Percentiles rank a stretch among this genome's conserved stretches.
phyloP scores from a whole-genome alignment of 2,329 filamentous ascomycete species.

The Fusarium sp. region DNA sequence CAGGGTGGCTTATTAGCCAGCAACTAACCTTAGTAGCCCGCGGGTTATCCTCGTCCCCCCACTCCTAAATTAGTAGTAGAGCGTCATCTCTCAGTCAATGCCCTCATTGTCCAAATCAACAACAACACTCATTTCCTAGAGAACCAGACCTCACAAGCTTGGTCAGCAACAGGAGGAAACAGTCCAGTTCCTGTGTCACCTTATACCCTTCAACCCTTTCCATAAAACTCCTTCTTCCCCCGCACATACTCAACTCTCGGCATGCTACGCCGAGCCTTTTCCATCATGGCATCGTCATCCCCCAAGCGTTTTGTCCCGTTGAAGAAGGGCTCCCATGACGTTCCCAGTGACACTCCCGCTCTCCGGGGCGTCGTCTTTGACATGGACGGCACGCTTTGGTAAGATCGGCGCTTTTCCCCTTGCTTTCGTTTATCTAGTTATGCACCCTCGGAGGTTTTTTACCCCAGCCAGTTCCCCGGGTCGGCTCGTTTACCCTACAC shows the following conservation, averaged over 20 bases:
- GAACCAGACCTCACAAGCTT: neutral
- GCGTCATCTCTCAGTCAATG: conserved; percentile 35
- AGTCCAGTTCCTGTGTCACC: neutral
- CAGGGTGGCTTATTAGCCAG: conserved; percentile 7
- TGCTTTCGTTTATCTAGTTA: neutral
- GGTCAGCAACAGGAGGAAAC: neutral
- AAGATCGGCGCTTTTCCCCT: conserved; percentile 50
- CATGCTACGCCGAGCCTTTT: conserved; percentile 48
- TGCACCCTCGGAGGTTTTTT: neutral
- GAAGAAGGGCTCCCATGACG: conserved; percentile 48
- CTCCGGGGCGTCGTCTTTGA: conserved; percentile 83
- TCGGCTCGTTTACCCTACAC: conserved; percentile 22
- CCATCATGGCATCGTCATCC: conserved; percentile 56
- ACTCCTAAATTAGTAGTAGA: conserved; percentile 13
- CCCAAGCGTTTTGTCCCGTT: conserved; percentile 69
- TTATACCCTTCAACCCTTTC: neutral
- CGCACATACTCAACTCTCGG: neutral
- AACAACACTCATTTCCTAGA: neutral
- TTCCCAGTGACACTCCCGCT: conserved; percentile 54
- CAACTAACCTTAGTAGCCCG: conserved; percentile 9
- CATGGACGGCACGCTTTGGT: conserved; percentile 95
- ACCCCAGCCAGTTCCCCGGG: neutral
- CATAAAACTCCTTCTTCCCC: neutral
- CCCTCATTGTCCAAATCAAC: conserved; percentile 25
- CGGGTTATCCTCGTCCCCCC: conserved; percentile 28